Percentiles rank a stretch among this genome's conserved stretches.
phyloP scores from a whole-genome alignment of 2,329 filamentous ascomycete genomes.

The Geosmithia flava region DNA sequence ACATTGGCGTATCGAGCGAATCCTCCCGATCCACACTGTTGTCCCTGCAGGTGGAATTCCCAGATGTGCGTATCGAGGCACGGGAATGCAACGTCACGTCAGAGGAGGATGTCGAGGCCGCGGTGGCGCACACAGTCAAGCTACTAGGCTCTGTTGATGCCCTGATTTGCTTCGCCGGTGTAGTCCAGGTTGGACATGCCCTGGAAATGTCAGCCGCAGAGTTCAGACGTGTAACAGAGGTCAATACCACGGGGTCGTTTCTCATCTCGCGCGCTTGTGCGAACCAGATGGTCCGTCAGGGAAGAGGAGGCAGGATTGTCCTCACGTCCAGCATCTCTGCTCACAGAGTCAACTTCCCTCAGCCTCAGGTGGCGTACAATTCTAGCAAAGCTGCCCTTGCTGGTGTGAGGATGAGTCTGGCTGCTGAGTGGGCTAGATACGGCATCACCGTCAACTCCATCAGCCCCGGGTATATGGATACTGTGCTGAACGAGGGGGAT shows the following conservation, averaged over 20 bases:
- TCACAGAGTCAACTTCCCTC: slow-evolving; percentile 58
- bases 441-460: slow-evolving; percentile 62
- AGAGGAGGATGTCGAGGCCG: slow-evolving; percentile 4
- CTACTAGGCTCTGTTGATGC: slow-evolving; percentile 9
- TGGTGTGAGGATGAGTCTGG: slow-evolving; percentile 50
- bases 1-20: slow-evolving; percentile 26
- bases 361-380: slow-evolving; percentile 63
- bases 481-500: slow-evolving; percentile 56
- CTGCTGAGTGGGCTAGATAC: slow-evolving; percentile 59
- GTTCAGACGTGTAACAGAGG: slow-evolving; percentile 53
- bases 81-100: slow-evolving; percentile 9
- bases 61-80: slow-evolving; percentile 4
- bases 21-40: background rate
- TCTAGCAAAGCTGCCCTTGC: slow-evolving; percentile 56
- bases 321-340: slow-evolving; percentile 58
- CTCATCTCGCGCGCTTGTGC: slow-evolving; percentile 54
- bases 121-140: slow-evolving; percentile 3
- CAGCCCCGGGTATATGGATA: slow-evolving; percentile 68
- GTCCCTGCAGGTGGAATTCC: slow-evolving; percentile 8
- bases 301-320: slow-evolving; percentile 46
- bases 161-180: slow-evolving; percentile 36
- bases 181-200: slow-evolving; percentile 51
- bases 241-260: slow-evolving; percentile 62
- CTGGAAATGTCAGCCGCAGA: slow-evolving; percentile 44
- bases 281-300: slow-evolving; percentile 36